These are phyloP conservation scores for Aschersonia sp. DNA, from an alignment of 2,329 filamentous ascomycete genomes.

Conservation along the genomic window DNA sequence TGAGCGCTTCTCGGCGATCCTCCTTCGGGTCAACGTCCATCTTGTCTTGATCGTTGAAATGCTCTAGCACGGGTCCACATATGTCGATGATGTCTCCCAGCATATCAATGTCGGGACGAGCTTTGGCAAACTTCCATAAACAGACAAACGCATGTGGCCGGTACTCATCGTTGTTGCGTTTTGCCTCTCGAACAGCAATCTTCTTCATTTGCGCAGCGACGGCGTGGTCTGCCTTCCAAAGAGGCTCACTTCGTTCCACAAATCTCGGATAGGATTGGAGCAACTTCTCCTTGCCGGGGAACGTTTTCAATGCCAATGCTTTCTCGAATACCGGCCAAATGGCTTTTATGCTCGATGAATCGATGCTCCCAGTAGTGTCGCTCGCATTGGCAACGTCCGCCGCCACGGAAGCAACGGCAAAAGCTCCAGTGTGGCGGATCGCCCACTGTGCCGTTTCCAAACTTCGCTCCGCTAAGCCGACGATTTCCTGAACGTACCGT, in stretches of 20 bases:
- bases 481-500: conserved; percentile 74
- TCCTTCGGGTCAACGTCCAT: conserved; percentile 56
- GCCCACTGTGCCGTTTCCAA: conserved; percentile 77
- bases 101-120: conserved; percentile 55
- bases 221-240: conserved; percentile 38
- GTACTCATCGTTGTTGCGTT: conserved; percentile 79
- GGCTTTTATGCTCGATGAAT: conserved; percentile 39
- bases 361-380: conserved; percentile 42
- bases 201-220: conserved; percentile 59
- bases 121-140: conserved; percentile 58
- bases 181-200: conserved; percentile 74
- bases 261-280: conserved; percentile 69
- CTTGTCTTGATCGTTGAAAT: conserved; percentile 39
- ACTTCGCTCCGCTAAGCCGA: conserved; percentile 48
- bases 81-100: conserved; percentile 52
- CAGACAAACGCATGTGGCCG: conserved; percentile 59
- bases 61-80: conserved; percentile 46
- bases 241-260: conserved; percentile 44
- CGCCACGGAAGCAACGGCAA: conserved; percentile 63
- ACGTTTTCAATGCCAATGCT: conserved; percentile 75
- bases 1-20: conserved; percentile 25
- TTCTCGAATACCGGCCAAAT: conserved; percentile 80
- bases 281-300: conserved; percentile 79
- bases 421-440: conserved; percentile 75
- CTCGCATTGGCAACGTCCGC: conserved; percentile 47